A percentile compares a stretch with the other conserved stretches of the same genome.
These are phyloP conservation scores for Chalciporus sphaerocephalus DNA, from an alignment of 768 basidiomycete species.

Conservation along the genomic window DNA sequence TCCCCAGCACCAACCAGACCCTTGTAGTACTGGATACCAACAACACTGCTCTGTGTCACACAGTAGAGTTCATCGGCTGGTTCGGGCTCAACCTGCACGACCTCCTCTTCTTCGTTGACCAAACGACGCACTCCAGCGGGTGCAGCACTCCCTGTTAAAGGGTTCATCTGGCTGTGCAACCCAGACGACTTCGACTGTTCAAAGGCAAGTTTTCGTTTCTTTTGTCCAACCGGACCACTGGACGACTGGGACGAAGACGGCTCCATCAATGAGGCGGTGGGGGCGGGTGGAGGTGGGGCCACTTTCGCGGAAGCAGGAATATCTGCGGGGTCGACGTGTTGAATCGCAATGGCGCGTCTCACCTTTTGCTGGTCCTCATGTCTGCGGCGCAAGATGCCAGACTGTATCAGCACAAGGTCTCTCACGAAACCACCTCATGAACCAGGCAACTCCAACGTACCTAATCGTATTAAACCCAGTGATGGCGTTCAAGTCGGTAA, in stretches of 20 bases:
- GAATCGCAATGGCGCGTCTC: constrained; percentile 48
- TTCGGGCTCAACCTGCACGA: constrained; percentile 43
- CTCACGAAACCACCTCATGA: not conserved
- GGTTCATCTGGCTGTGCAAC: constrained; percentile 11
- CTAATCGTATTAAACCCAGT: constrained; percentile 49
- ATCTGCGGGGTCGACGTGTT: constrained; percentile 54
- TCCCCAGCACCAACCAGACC: constrained; percentile 80
- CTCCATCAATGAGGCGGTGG: not conserved
- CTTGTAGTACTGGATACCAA: constrained; percentile 81
- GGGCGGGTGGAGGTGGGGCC: constrained; percentile 7
- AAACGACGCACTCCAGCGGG: not conserved
- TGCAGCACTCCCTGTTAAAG: constrained; percentile 16
- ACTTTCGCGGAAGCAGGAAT: constrained; percentile 44
- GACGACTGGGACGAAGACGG: constrained; percentile 4
- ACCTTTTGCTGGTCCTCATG: constrained; percentile 61
- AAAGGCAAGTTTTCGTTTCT: constrained; percentile 42
- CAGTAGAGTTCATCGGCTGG: constrained; percentile 65
- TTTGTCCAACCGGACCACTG: constrained; percentile 24
- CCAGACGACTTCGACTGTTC: constrained; percentile 15
- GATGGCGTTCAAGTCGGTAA: constrained; percentile 38
- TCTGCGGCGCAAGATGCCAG: constrained; percentile 34
- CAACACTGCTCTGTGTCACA: constrained; percentile 54
- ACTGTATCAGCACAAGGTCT: not conserved
- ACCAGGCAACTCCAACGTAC: constrained; percentile 40
- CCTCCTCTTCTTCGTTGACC: constrained; percentile 39